Evolutionary conservation across 2,329 filamentous ascomycete species (phyloP), one percentile per base, ranked within the genome.

Genomic region (Pseudopithomyces chartarum): DNA sequence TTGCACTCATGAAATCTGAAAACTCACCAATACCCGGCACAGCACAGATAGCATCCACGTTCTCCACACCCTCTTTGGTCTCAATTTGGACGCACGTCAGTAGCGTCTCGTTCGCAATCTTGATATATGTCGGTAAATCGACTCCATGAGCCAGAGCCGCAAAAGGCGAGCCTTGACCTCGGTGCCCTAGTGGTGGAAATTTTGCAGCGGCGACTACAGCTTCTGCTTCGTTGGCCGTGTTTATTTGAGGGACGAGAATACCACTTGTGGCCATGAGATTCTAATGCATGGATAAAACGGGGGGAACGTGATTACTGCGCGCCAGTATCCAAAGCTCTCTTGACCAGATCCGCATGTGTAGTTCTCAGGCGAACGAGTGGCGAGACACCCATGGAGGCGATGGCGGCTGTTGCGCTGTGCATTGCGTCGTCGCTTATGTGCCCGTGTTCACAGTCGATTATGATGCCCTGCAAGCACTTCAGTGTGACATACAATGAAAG

Each of bases 81-180:
- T 90, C 87, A 51, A 90, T 89, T 71, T 89, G 87, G 11, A 89
- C 85, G 76, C 88, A 87, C 15, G 84, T 87, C 56, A 89, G 69
- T 20, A 89, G 78, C 29, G 80, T 80, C 8, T 80, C 78, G 65
- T 86, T 86, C 45, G 84, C 84, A 39, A 84, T 79, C 62, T 84
- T 80, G 49, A 86, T 79, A 60, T 86, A 87, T 57, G 84, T 82
- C 12, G 81, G 81, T 58, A 82, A 79, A 11, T 76, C 79, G 10
- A 80, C 74, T 15, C 76, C 76, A 50, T 79, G 79, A 20, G 69
- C 75, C 63, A 82, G 81, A 33, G 78, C 75, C 40, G 80, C 79
- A 58, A 86, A 83, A 6, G 84, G 83, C 15, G 83, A 85, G 3
- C 84, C 84, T 51, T 85, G 82, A 2, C 84, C 84, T 12, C 84